Percentiles rank a stretch among this genome's conserved stretches.
Evolutionary conservation across 306 rosid genomes (phyloP).

Genomic region (Crotalaria pallida): DNA sequence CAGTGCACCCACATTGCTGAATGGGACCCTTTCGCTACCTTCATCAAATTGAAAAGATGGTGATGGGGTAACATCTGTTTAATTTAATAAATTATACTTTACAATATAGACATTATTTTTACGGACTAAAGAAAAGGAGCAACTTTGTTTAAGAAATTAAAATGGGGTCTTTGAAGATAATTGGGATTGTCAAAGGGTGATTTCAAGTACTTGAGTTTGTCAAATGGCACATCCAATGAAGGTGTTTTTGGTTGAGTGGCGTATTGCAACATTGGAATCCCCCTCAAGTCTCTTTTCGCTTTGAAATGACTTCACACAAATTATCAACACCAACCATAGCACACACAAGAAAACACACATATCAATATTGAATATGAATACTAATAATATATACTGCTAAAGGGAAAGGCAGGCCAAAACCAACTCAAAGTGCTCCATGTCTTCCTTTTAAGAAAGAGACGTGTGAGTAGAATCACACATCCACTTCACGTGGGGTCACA

Average conservation of each 20-base stretch:
- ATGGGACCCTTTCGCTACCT: conserved; percentile 29
- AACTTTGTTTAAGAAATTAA: neutral
- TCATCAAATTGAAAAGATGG: conserved; percentile 35
- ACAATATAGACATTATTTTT: conserved; percentile 3
- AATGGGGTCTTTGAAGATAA: conserved; percentile 26
- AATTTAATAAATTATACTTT: neutral
- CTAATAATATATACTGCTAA: conserved; percentile 22
- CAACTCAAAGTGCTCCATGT: conserved; percentile 32
- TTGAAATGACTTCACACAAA: conserved; percentile 30
- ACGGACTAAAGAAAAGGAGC: neutral
- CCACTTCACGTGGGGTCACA: conserved; percentile 57
- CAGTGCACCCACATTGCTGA: conserved; percentile 33
- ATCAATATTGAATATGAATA: conserved; percentile 1
- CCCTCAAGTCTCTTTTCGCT: conserved; percentile 4
- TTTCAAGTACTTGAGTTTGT: conserved; percentile 18
- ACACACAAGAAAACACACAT: neutral
- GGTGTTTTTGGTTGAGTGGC: conserved; percentile 42
- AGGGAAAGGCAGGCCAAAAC: conserved; percentile 40
- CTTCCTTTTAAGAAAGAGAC: conserved; percentile 36
- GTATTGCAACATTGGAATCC: conserved; percentile 46
- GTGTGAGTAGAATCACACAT: conserved; percentile 63
- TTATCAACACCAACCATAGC: conserved; percentile 16
- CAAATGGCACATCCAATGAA: conserved; percentile 36
- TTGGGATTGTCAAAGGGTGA: conserved; percentile 38
- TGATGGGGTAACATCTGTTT: conserved; percentile 28